These are phyloP conservation scores for Chloropicon primus DNA, from an alignment of 139 green algal species.

Conservation along the genomic window DNA sequence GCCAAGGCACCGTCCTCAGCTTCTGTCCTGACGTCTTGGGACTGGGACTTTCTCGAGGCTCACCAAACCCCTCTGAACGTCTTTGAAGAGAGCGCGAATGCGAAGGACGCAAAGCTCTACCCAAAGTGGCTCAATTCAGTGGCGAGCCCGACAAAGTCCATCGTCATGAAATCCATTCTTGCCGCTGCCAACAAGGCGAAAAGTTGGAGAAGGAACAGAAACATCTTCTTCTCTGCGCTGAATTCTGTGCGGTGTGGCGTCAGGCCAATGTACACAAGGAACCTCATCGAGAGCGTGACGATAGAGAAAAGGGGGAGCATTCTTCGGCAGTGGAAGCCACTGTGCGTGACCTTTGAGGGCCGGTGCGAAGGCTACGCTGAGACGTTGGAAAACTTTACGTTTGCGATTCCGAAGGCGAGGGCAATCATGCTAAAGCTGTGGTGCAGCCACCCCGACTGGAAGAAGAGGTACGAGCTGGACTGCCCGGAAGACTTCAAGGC, in stretches of 20 bases:
- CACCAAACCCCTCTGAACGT: background rate
- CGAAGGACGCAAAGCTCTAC: background rate
- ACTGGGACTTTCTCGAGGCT: background rate
- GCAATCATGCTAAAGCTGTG: slow-evolving; percentile 30
- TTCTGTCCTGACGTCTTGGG: background rate
- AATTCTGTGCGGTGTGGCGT: background rate
- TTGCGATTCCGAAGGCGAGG: slow-evolving; percentile 65
- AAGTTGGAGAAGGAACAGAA: background rate
- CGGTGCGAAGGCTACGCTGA: slow-evolving; percentile 23
- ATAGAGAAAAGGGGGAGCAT: background rate
- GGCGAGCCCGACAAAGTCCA: background rate
- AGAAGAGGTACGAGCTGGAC: background rate
- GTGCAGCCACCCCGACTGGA: slow-evolving; percentile 30
- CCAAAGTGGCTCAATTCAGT: background rate
- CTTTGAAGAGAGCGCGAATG: background rate
- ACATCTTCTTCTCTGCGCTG: background rate
- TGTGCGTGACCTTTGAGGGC: slow-evolving; percentile 12
- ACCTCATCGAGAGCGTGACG: background rate
- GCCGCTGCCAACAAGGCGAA: background rate
- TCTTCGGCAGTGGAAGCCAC: background rate
- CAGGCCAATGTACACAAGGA: background rate
- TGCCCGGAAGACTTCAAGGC: background rate
- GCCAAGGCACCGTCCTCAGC: background rate
- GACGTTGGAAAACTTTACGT: slow-evolving; percentile 62
- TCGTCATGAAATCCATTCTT: background rate